Conservation (phyloP, 169 alveolate genomes). For the Plasmodium relictum region DNA sequence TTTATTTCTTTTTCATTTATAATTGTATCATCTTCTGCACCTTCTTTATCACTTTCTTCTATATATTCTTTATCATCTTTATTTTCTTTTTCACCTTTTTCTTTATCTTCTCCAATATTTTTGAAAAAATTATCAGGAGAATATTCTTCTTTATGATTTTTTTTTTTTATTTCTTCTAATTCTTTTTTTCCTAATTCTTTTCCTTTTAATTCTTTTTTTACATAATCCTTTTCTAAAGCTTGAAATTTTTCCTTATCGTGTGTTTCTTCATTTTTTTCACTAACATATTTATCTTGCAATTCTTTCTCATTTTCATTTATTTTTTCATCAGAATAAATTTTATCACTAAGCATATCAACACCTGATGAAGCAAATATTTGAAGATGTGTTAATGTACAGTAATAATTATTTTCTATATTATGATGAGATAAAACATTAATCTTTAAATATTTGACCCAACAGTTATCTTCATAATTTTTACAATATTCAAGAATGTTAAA, state of each 20-base stretch:
- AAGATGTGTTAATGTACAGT: constrained; percentile 88
- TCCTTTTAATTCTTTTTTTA: constrained; percentile 21
- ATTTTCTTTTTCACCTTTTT: not conserved
- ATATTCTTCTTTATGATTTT: not conserved
- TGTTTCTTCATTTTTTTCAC: constrained; percentile 14
- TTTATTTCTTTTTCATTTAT: no score
- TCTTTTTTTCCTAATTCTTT: constrained; percentile 3
- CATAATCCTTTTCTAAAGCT: constrained; percentile 35
- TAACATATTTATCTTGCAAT: constrained; percentile 33
- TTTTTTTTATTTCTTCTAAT: not conserved
- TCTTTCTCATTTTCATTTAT: constrained; percentile 29
- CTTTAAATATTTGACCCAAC: constrained; percentile 85
- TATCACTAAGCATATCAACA: constrained; percentile 83
- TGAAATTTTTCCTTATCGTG: constrained; percentile 27
- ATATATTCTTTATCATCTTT: not conserved
- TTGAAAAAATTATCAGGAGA: not conserved
- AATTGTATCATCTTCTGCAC: no score
- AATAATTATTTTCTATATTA: constrained; percentile 85
- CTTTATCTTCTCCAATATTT: not conserved
- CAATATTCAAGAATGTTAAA: constrained; percentile 85
- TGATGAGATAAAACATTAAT: constrained; percentile 88
- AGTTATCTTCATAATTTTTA: constrained; percentile 79
- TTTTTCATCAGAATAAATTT: constrained; percentile 72
- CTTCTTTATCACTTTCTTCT: no score
- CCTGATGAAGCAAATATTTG: constrained; percentile 90